phyloP scores from a whole-genome alignment of 2,329 filamentous ascomycete genomes.

The Diaporthe vexans region DNA sequence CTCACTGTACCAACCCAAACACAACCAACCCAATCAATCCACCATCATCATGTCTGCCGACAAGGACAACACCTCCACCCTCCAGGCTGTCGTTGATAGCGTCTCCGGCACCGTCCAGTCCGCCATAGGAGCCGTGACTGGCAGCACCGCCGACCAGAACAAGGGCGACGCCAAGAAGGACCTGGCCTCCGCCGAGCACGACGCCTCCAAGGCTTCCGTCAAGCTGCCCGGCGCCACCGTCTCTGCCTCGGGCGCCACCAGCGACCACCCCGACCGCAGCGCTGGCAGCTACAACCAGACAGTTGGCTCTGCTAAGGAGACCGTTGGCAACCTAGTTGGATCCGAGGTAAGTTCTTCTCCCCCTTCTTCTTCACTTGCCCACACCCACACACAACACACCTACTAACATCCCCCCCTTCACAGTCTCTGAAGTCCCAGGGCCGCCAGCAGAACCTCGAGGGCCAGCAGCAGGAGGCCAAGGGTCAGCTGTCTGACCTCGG shows the following conservation, averaged over 20 bases:
- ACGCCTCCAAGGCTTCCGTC: conserved; percentile 80
- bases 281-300: conserved; percentile 90
- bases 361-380: too few relatives aligned
- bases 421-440: conserved; percentile 80
- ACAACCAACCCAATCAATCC: conserved; percentile 42
- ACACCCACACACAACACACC: too few relatives aligned
- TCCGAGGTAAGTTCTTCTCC: conserved; percentile 69
- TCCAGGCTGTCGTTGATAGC: conserved; percentile 82
- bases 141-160: conserved; percentile 76
- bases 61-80: conserved; percentile 74
- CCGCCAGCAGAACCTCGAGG: conserved; percentile 82
- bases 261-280: conserved; percentile 80
- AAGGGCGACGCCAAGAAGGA: conserved; percentile 76
- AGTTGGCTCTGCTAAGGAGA: conserved; percentile 86
- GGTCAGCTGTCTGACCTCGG: conserved; percentile 84
- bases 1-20: conserved; percentile 41
- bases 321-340: conserved; percentile 81
- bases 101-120: conserved; percentile 81
- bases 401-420: conserved; percentile 8
- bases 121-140: conserved; percentile 79
- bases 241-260: conserved; percentile 77
- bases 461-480: conserved; percentile 84
- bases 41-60: conserved; percentile 55
- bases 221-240: conserved; percentile 82
- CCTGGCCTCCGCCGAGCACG: conserved; percentile 75